phyloP scores from a whole-genome alignment of 1,139 yeast genomes.

The Hyphopichia khmerensis region DNA sequence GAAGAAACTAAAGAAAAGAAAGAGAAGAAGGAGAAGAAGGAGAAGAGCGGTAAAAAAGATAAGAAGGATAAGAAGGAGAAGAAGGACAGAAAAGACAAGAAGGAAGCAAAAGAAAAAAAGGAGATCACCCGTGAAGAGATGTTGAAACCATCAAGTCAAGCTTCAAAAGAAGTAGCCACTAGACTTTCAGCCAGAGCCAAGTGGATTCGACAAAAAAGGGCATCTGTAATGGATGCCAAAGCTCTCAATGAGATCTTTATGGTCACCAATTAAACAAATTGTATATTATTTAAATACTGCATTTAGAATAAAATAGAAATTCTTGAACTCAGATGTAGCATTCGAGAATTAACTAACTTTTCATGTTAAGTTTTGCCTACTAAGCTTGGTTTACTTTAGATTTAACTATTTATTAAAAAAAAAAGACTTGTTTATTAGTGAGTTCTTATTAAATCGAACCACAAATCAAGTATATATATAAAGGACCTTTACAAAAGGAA shows the following conservation, averaged over 20 bases:
- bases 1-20: conserved; percentile 15
- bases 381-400: no score
- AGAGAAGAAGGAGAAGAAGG: conserved; percentile 16
- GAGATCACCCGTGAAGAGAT: conserved; percentile 35
- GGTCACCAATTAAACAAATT: conserved; percentile 53
- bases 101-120: conserved; percentile 5
- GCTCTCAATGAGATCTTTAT: conserved; percentile 90
- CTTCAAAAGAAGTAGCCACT: conserved; percentile 44
- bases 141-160: conserved; percentile 32
- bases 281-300: background rate
- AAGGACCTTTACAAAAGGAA: background rate
- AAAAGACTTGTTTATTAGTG: background rate
- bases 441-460: background rate
- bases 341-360: no score
- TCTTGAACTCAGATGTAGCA: background rate
- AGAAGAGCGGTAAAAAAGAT: conserved; percentile 17
- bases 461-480: background rate
- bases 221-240: conserved; percentile 85
- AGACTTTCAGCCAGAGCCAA: conserved; percentile 78
- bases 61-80: conserved; percentile 12
- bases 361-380: no score
- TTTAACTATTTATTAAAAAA: background rate
- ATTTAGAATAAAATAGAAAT: background rate
- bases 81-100: conserved; percentile 6
- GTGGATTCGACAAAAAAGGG: conserved; percentile 86